Base-by-base conservation (phyloP, 2,329 filamentous ascomycete species). In the Fusarium sarcochroum region DNA sequence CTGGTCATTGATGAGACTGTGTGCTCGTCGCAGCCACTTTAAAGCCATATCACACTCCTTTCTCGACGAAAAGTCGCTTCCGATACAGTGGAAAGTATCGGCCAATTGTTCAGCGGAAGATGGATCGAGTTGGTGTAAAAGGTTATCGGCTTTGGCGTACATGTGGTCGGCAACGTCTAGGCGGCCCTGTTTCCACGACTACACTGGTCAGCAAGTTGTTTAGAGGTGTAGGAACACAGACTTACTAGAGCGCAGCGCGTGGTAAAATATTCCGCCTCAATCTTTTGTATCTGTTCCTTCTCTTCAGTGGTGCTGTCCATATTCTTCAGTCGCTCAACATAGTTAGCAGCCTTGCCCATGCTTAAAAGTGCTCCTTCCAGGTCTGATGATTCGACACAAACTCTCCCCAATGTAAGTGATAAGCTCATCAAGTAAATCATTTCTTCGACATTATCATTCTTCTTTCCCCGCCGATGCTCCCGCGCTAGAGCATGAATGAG, bases 131-230 rank as follows among this genome's bases (percentile, higher is more conserved):
- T 52, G 72, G 21, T 72, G 73, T 37, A 71, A 77, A 11, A 79
- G 76, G n/a, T 63, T 80, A 71, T 81, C 79, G 3, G 88, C 79
- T 71, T 92, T 92, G 35, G 78, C 79, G 77, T 91, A 94, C 83
- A 96, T 89, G 76, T 93, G 89, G 55, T 97, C 93, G 27, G 93
- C 92, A 47, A 94, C 86, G 58, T 95, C 91, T 15, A 91, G 82
- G 40, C 90, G 87, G 40, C 87, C 84, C 74, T 94, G 90, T 71
- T 89, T 89, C 89, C 91, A 97, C 30, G 90, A 87, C 93, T 95
- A 46, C 18, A 17, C 4, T 13, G 3, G 51, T 76, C 49, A 78
- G 73, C 23, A 30, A 42, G 13, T 11, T 40, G 23, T 25, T 13
- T 60, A 61, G 6, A 23, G 6, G 20, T 17, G 1, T 37, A 8